Evolutionary conservation across 2,329 filamentous ascomycete species (phyloP).

Genomic region (Alternaria viburni): DNA sequence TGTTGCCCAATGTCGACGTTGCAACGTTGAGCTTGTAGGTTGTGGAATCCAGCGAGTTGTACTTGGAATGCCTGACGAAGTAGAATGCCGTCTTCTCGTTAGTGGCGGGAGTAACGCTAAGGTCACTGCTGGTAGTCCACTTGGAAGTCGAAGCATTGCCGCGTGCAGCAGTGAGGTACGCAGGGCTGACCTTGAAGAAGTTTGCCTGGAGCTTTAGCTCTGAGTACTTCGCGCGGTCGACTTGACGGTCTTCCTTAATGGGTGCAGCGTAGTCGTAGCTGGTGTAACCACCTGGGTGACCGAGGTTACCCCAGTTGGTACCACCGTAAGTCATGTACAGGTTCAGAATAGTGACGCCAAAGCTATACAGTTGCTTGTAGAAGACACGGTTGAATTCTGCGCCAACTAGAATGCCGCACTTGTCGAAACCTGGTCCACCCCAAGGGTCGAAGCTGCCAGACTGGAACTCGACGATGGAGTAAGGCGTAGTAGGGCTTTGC

Average conservation of each 20-base stretch:
- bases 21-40: constrained; percentile 69
- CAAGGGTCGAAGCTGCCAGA: constrained; percentile 76
- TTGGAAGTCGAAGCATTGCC: constrained; percentile 37
- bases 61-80: constrained; percentile 69
- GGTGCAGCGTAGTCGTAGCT: constrained; percentile 67
- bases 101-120: constrained; percentile 68
- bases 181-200: constrained; percentile 75
- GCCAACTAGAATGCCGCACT: constrained; percentile 70
- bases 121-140: constrained; percentile 51
- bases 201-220: constrained; percentile 79
- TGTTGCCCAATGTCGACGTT: constrained; percentile 61
- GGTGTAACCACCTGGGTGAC: constrained; percentile 66
- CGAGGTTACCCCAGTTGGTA: constrained; percentile 77
- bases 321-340: constrained; percentile 82
- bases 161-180: constrained; percentile 63
- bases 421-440: constrained; percentile 72
- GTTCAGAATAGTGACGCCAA: constrained; percentile 71
- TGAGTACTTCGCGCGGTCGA: constrained; percentile 77
- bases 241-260: constrained; percentile 72
- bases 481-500: constrained; percentile 70
- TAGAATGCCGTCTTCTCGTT: constrained; percentile 67
- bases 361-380: constrained; percentile 76
- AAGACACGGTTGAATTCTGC: constrained; percentile 79
- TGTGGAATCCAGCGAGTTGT: constrained; percentile 63
- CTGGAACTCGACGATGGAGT: constrained; percentile 72